phyloP scores from a whole-genome alignment of 495 filamentous ascomycete species.

The Talaromyces adpressus region DNA sequence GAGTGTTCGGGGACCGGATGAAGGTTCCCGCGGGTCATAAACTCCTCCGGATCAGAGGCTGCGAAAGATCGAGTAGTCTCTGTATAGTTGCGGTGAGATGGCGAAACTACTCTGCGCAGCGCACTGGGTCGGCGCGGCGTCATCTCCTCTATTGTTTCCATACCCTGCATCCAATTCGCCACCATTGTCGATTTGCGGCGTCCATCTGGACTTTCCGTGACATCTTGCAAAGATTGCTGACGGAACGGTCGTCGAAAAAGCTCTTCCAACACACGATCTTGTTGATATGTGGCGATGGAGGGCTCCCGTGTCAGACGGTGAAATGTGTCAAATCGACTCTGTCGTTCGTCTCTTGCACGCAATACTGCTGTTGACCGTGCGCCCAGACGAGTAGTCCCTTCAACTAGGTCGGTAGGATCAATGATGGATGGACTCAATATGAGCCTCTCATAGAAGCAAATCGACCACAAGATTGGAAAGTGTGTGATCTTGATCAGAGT shows the following conservation, averaged over 20 bases:
- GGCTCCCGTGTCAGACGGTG: slow-evolving; percentile 70
- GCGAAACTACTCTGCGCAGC: slow-evolving; percentile 23
- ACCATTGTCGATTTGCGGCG: slow-evolving; percentile 69
- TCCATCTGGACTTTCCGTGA: slow-evolving; percentile 47
- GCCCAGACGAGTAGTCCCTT: slow-evolving; percentile 32
- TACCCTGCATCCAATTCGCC: slow-evolving; percentile 76
- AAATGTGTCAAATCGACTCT: slow-evolving; percentile 56
- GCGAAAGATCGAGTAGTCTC: slow-evolving; percentile 40
- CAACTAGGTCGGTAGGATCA: slow-evolving; percentile 66
- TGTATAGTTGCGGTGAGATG: slow-evolving; percentile 41
- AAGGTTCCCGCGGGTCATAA: slow-evolving; percentile 21
- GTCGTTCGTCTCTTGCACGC: slow-evolving; percentile 22
- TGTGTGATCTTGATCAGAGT: slow-evolving; percentile 86
- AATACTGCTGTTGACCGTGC: slow-evolving; percentile 23
- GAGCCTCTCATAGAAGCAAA: slow-evolving; percentile 79
- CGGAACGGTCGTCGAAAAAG: slow-evolving; percentile 67
- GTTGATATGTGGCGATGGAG: slow-evolving; percentile 75
- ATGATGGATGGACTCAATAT: slow-evolving; percentile 63
- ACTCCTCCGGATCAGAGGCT: slow-evolving; percentile 53
- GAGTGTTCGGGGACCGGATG: slow-evolving; percentile 25
- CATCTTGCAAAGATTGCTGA: slow-evolving; percentile 34
- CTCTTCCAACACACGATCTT: slow-evolving; percentile 86
- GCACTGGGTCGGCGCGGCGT: slow-evolving; percentile 24
- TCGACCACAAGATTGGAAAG: slow-evolving; percentile 74
- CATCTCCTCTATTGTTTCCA: slow-evolving; percentile 49